Base-by-base conservation (phyloP, 1,284 basidiomycete species). In the Rhodotorula sp. region DNA sequence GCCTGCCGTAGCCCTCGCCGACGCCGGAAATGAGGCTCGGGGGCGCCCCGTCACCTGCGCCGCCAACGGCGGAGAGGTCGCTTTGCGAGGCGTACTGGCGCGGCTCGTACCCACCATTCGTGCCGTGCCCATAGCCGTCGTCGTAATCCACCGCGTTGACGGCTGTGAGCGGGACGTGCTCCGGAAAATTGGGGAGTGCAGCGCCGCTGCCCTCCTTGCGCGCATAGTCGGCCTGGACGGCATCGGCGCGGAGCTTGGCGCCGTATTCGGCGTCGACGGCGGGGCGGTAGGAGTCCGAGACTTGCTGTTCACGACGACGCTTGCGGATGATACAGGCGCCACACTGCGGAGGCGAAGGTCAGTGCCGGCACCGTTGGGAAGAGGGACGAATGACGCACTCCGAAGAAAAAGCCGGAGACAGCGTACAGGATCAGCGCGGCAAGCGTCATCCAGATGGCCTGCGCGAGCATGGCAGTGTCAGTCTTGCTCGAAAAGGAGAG, bases 371-470 rank as follows among this genome's bases (percentile, higher is more conserved):
- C 13, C 29, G 13, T 25, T 6, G 27, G 27, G 32, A 12, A 22
- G 41, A 36, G 34, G n/a, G 22, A 34, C 12, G 17, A 27, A 19
- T 13, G 25, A 69, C 74, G 57, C 54, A 73, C 71, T 6, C 78
- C 78, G 39, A 78, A 78, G 69, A 78, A 76, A 63, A 76, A 78
- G n/a, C 78, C 76, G 4, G 73, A 71, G 7, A 76, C 27, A 19
- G 66, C 44, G 44, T 74, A 66, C 15, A 77, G 61, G 27, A 78
- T 64, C n/a, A 68, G 69, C 19, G 72, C 78, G 0, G 71, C 76
- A 9, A 79, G 64, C 0, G 78, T 79, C 64, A 79, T 73, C 78
- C 78, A 79, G 34, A 78, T 37, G 17, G 74, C 70, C 46, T 67
- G 55, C 25, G 21, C 3, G n/a, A 36, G 10, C 27, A 27, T 7